phyloP scores from a whole-genome alignment of 306 rosid genomes.

The Pyrus betulifolia region DNA sequence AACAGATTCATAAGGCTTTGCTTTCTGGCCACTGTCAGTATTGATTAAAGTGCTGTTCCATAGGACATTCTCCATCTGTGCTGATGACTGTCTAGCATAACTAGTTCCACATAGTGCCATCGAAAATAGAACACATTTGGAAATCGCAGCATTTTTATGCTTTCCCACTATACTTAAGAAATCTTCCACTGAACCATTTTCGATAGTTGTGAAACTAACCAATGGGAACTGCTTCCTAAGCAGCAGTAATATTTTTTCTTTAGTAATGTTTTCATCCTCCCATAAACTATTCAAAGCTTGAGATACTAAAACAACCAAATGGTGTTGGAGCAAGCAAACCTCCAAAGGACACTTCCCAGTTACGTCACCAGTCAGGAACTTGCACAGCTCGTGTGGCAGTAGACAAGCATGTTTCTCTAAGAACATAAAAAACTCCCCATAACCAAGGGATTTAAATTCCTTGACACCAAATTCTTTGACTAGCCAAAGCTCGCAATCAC shows the following conservation, averaged over 20 bases:
- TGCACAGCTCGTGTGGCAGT: conserved; percentile 51
- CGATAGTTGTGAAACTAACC: conserved; percentile 45
- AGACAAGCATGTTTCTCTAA: conserved; percentile 47
- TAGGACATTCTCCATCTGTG: conserved; percentile 25
- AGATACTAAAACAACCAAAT: conserved; percentile 54
- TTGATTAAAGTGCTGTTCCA: conserved; percentile 24
- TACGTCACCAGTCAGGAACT: conserved; percentile 32
- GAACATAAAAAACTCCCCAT: conserved; percentile 60
- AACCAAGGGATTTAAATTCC: conserved; percentile 67
- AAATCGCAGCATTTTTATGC: conserved; percentile 32
- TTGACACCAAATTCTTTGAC: conserved; percentile 53
- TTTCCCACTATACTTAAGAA: conserved; percentile 38
- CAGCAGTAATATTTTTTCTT: conserved; percentile 45
- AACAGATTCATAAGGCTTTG: conserved; percentile 25
- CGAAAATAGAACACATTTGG: conserved; percentile 67
- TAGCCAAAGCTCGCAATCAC: conserved; percentile 65
- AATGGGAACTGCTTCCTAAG: conserved; percentile 72
- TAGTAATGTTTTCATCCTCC: conserved; percentile 44
- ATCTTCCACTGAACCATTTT: conserved; percentile 47
- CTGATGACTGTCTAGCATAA: conserved; percentile 29
- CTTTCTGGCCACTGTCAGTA: conserved; percentile 17
- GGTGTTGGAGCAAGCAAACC: conserved; percentile 59
- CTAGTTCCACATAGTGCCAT: conserved; percentile 41
- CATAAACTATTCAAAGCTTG: conserved; percentile 64
- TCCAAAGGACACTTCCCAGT: conserved; percentile 37